These are phyloP conservation scores for Phytophthora quininea DNA, from an alignment of 352 stramenopile species.

Conservation along the genomic window DNA sequence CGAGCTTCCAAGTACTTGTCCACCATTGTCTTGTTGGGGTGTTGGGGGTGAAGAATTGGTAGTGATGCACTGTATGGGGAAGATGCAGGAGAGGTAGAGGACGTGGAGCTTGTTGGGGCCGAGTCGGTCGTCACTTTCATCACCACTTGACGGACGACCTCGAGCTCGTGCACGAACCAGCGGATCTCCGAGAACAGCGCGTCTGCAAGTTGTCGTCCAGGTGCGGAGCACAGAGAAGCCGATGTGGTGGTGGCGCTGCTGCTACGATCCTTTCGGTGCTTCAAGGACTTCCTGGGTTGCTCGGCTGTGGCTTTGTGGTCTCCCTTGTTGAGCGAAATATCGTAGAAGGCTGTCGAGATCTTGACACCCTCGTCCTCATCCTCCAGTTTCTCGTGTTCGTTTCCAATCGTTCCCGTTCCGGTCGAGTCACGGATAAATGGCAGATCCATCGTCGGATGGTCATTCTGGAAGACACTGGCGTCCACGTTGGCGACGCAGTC, in stretches of 20 bases:
- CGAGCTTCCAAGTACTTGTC: conserved; percentile 63
- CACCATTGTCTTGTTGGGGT: conserved; percentile 46
- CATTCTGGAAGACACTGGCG: conserved; percentile 47
- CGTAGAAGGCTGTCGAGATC: conserved; percentile 35
- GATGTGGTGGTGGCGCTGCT: conserved; percentile 31
- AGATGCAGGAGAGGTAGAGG: conserved; percentile 7
- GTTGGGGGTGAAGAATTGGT: conserved; percentile 22
- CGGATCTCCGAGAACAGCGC: conserved; percentile 68
- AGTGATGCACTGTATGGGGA: conserved; percentile 25
- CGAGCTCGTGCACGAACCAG: conserved; percentile 57
- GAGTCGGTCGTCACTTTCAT: conserved; percentile 42
- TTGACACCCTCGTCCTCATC: conserved; percentile 13
- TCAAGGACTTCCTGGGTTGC: conserved; percentile 5
- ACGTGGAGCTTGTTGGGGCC: conserved; percentile 24
- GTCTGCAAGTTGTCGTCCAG: conserved; percentile 57
- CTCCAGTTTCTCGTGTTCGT: conserved; percentile 2
- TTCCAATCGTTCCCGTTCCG: background rate
- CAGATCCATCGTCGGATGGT: conserved; percentile 27
- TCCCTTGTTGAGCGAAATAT: conserved; percentile 23
- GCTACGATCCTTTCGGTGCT: conserved; percentile 29
- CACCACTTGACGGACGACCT: conserved; percentile 56
- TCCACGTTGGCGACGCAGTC: conserved; percentile 63
- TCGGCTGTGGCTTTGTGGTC: conserved; percentile 10
- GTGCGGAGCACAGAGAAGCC: conserved; percentile 37
- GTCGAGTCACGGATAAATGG: conserved; percentile 20